phyloP scores from a whole-genome alignment of 2,329 filamentous ascomycete genomes.

The Clarireedia sp. region DNA sequence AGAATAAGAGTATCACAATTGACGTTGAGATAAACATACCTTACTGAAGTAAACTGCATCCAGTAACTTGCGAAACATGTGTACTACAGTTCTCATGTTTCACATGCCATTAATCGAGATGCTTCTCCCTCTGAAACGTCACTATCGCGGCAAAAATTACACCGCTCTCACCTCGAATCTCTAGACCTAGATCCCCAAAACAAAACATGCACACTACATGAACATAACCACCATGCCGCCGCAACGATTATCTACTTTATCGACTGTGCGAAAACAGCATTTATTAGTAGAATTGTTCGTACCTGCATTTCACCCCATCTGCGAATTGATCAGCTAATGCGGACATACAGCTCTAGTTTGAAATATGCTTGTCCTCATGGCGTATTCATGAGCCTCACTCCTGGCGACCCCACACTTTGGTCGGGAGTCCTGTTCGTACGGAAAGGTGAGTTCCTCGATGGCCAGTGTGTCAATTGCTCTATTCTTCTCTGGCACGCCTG shows the following conservation, averaged over 20 bases:
- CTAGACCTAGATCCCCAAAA: slow-evolving; percentile 2
- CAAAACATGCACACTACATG: slow-evolving; percentile 1
- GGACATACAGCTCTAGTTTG: slow-evolving; percentile 56
- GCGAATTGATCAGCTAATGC: neutral
- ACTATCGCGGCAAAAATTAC: slow-evolving; percentile 4
- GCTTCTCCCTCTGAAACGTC: no score
- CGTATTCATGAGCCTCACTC: slow-evolving; percentile 77
- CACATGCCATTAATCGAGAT: neutral
- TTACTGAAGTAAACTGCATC: no score
- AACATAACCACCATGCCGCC: slow-evolving; percentile 17
- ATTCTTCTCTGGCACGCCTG: neutral
- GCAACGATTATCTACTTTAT: slow-evolving; percentile 19
- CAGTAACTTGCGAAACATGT: no score
- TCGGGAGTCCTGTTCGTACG: slow-evolving; percentile 86
- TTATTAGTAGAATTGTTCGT: slow-evolving; percentile 29
- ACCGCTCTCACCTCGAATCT: slow-evolving; percentile 12
- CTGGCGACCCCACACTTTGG: slow-evolving; percentile 76
- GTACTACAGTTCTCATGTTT: neutral
- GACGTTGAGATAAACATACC: no score
- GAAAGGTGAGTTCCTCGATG: slow-evolving; percentile 52
- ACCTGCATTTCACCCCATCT: neutral
- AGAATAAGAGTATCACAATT: neutral
- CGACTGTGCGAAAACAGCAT: slow-evolving; percentile 29
- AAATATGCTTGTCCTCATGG: slow-evolving; percentile 78
- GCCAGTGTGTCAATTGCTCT: neutral